phyloP scores from a whole-genome alignment of 257 asterid species.

The Jacaranda copaia region DNA sequence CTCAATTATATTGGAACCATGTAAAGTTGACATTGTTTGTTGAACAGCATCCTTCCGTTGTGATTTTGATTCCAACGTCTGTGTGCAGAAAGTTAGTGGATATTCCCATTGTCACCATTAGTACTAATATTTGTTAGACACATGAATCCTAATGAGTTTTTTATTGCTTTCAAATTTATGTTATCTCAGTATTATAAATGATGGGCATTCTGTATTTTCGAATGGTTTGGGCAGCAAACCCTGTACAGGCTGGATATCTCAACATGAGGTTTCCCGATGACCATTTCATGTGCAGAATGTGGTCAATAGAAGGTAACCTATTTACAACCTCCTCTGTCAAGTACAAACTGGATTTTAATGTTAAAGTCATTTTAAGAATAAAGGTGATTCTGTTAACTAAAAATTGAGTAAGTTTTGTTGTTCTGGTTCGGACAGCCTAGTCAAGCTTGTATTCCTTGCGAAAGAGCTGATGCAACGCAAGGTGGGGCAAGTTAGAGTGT shows the following conservation, averaged over 20 bases:
- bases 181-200: not conserved
- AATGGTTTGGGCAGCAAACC: slow-evolving; percentile 56
- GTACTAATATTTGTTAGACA: too few relatives aligned
- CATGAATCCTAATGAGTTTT: too few relatives aligned
- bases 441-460: slow-evolving; percentile 79
- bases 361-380: not conserved
- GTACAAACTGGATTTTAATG: not conserved
- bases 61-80: too few relatives aligned
- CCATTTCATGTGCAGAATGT: slow-evolving; percentile 85
- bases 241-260: slow-evolving; percentile 86
- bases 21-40: too few relatives aligned
- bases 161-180: not conserved
- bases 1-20: too few relatives aligned
- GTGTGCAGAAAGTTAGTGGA: not conserved
- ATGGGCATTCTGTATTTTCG: not conserved
- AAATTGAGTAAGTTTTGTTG: not conserved
- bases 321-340: not conserved
- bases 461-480: slow-evolving; percentile 89
- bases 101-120: too few relatives aligned
- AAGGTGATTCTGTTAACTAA: not conserved
- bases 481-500: slow-evolving; percentile 97
- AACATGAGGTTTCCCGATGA: slow-evolving; percentile 84
- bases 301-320: slow-evolving; percentile 86
- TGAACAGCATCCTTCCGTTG: too few relatives aligned
- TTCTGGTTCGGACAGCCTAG: slow-evolving; percentile 60